Evolutionary conservation across 176 grass and related monocot species (phyloP).

Genomic region (Avena atlantica): DNA sequence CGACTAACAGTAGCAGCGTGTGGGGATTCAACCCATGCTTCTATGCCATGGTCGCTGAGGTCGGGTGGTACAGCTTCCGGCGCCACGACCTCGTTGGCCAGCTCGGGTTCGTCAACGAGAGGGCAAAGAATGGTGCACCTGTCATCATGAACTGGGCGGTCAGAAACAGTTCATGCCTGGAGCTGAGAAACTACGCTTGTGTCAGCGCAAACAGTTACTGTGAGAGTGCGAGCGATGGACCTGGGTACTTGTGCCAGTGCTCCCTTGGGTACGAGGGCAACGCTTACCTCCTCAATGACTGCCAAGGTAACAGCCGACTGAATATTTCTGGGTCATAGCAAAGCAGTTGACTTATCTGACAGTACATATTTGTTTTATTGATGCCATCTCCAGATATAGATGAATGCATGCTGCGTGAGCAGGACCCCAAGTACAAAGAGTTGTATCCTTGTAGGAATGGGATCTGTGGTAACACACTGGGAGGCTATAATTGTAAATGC

Average conservation of each 20-base stretch:
- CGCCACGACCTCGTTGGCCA: background rate
- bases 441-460: constrained; percentile 41
- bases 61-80: constrained; percentile 27
- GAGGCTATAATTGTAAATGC: constrained; percentile 40
- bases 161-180: constrained; percentile 15
- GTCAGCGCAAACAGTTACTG: constrained; percentile 36
- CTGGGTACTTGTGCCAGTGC: constrained; percentile 51
- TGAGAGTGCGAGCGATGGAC: constrained; percentile 6
- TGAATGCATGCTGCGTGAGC: background rate
- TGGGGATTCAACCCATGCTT: constrained; percentile 22
- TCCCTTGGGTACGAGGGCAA: constrained; percentile 39
- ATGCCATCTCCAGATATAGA: constrained; percentile 26
- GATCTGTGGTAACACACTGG: constrained; percentile 11
- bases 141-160: background rate
- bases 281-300: constrained; percentile 24
- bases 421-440: constrained; percentile 29
- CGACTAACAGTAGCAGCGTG: background rate
- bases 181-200: background rate
- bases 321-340: background rate
- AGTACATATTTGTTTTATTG: background rate
- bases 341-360: background rate
- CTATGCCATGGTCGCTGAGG: constrained; percentile 12
- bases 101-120: background rate
- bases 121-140: background rate
- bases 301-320: constrained; percentile 18